A percentile compares a stretch with the other conserved stretches of the same genome.
phyloP scores from a whole-genome alignment of 2,329 filamentous ascomycete genomes.

The Lachnellula hyalina region DNA sequence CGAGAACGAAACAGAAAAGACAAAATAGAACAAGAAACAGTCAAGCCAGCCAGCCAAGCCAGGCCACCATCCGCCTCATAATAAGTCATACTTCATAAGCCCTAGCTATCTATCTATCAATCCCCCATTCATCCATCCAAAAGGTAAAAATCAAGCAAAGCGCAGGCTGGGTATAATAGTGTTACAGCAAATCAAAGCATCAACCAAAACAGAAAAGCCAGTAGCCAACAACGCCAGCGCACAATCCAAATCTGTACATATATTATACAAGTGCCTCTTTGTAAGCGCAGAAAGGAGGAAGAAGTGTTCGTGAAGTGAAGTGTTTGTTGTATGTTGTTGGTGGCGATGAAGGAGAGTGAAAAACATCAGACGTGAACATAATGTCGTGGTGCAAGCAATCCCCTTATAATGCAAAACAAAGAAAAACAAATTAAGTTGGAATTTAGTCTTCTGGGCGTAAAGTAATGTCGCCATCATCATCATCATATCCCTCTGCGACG shows the following conservation, averaged over 20 bases:
- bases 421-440: background rate
- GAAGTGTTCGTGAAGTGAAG: background rate
- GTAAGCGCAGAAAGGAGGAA: background rate
- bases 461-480: slow-evolving; percentile 19
- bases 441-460: slow-evolving; percentile 4
- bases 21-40: too few species aligned
- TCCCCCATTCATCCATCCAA: background rate
- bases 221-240: background rate
- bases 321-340: background rate
- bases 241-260: background rate
- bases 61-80: background rate
- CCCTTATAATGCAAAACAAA: background rate
- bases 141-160: background rate
- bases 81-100: background rate
- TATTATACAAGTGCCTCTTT: background rate
- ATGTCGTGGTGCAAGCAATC: background rate
- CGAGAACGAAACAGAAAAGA: too few species aligned
- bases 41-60: background rate
- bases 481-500: slow-evolving; percentile 11
- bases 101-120: background rate
- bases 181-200: background rate
- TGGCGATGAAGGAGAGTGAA: background rate
- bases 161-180: background rate
- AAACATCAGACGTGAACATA: background rate
- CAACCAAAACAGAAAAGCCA: background rate